Percentiles rank a stretch among this genome's conserved stretches.
phyloP scores from a whole-genome alignment of 108 stramenopile genomes.

The Nannochloropsis oceanica region DNA sequence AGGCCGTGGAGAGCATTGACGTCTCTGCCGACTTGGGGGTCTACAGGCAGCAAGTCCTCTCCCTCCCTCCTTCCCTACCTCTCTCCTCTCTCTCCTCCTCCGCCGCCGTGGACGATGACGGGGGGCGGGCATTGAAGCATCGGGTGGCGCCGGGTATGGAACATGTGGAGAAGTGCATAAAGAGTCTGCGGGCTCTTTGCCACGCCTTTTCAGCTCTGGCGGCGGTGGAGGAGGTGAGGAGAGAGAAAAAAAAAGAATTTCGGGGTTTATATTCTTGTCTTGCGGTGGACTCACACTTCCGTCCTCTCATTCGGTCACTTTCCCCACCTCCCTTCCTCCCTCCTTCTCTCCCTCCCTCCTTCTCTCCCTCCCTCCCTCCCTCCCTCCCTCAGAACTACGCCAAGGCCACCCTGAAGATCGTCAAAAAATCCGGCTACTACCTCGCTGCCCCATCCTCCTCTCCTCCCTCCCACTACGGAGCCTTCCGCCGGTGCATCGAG shows the following conservation, averaged over 20 bases:
- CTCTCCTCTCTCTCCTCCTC: background rate
- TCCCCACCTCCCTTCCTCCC: background rate
- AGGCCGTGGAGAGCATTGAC: background rate
- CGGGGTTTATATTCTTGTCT: background rate
- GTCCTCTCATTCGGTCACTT: background rate
- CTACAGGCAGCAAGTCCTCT: background rate
- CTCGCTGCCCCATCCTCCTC: background rate
- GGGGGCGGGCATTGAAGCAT: background rate
- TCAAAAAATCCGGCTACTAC: background rate
- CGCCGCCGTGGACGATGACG: background rate
- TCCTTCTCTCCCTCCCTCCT: background rate
- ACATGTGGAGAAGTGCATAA: background rate
- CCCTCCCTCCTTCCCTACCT: background rate
- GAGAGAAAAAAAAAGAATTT: background rate
- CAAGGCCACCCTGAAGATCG: background rate
- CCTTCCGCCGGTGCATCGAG: background rate
- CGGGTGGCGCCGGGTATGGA: background rate
- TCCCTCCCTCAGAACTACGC: background rate
- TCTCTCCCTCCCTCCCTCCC: background rate
- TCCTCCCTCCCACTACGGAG: background rate
- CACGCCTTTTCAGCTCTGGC: background rate
- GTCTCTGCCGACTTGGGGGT: background rate
- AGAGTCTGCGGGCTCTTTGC: background rate
- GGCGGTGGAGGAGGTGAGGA: background rate
- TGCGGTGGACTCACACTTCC: background rate